A percentile compares a stretch with the other conserved stretches of the same genome.
Conservation (phyloP, 73 alveolate species). For the Symbiodinium pilosum region DNA sequence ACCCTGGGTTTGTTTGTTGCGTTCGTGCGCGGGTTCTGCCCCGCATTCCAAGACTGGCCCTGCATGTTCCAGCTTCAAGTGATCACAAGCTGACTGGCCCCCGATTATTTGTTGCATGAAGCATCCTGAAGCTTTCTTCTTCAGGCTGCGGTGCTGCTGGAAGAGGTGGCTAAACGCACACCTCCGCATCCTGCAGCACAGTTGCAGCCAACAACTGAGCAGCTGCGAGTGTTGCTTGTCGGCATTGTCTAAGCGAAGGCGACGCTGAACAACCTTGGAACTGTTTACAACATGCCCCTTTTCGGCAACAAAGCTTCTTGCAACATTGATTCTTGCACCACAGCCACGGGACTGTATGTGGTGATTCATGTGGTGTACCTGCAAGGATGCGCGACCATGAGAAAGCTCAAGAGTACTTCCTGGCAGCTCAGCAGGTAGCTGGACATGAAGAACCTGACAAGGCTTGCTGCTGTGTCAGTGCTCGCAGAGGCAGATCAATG, state of each 20-base stretch:
- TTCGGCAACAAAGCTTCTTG: not conserved
- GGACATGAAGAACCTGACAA: slow-evolving; percentile 74
- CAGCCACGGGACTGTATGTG: not conserved
- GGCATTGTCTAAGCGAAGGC: not conserved
- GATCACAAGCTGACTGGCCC: too few species aligned
- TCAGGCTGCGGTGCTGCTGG: slow-evolving; percentile 2
- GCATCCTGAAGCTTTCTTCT: not conserved
- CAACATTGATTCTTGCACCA: too few species aligned
- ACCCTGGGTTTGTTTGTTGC: too few species aligned
- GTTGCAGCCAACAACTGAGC: not conserved
- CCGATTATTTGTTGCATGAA: too few species aligned
- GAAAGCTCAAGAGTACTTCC: slow-evolving; percentile 89
- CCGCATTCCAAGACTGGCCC: too few species aligned
- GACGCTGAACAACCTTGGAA: slow-evolving; percentile 77
- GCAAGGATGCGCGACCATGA: slow-evolving; percentile 86
- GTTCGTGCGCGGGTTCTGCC: too few species aligned
- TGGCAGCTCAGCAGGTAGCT: slow-evolving; percentile 83
- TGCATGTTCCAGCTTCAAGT: too few species aligned
- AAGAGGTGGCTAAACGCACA: slow-evolving; percentile 78
- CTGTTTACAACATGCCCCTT: slow-evolving; percentile 75
- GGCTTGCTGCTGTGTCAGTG: slow-evolving; percentile 21
- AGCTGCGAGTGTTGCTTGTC: not conserved
- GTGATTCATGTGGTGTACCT: not conserved
- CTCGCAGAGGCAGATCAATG: too few species aligned
- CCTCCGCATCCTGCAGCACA: slow-evolving; percentile 76